Evolutionary conservation across 2,329 filamentous ascomycete genomes (phyloP).

Genomic region (Colletotrichum endophyticum): DNA sequence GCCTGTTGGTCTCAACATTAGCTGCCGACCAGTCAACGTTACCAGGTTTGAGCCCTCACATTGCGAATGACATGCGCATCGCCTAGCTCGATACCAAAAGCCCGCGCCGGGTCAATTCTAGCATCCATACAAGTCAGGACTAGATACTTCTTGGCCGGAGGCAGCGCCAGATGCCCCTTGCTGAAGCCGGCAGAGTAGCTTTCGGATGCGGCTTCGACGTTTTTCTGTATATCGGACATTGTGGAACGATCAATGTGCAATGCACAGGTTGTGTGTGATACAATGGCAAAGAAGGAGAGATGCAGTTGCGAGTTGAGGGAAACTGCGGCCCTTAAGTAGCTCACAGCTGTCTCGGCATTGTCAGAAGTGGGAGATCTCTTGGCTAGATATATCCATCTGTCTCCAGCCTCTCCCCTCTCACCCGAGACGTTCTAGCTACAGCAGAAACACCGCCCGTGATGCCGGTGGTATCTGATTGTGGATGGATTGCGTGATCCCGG

Average conservation of each 20-base stretch:
- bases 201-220: constrained; percentile 18
- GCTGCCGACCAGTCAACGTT: not conserved
- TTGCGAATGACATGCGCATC: constrained; percentile 83
- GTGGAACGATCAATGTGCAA: not conserved
- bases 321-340: not conserved
- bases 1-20: constrained; percentile 40
- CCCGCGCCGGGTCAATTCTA: constrained; percentile 69
- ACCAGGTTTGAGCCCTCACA: constrained; percentile 23
- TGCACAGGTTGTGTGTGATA: not conserved
- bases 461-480: constrained; percentile 5
- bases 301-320: not conserved
- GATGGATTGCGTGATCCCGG: constrained; percentile 17
- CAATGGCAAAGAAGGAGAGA: not conserved
- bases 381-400: not conserved
- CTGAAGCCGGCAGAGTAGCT: constrained; percentile 50
- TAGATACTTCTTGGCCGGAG: constrained; percentile 71
- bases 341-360: not conserved
- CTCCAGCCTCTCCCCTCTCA: not conserved
- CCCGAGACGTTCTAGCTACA: not conserved
- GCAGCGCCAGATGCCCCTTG: constrained; percentile 69
- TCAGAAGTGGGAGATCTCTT: not conserved
- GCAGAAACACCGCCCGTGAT: not conserved
- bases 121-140: constrained; percentile 83
- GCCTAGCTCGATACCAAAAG: constrained; percentile 74
- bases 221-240: constrained; percentile 20